Percentiles rank a stretch among this genome's conserved stretches.
These are phyloP conservation scores for Clohesyomyces aquaticus DNA, from an alignment of 495 filamentous ascomycete species.

Conservation along the genomic window DNA sequence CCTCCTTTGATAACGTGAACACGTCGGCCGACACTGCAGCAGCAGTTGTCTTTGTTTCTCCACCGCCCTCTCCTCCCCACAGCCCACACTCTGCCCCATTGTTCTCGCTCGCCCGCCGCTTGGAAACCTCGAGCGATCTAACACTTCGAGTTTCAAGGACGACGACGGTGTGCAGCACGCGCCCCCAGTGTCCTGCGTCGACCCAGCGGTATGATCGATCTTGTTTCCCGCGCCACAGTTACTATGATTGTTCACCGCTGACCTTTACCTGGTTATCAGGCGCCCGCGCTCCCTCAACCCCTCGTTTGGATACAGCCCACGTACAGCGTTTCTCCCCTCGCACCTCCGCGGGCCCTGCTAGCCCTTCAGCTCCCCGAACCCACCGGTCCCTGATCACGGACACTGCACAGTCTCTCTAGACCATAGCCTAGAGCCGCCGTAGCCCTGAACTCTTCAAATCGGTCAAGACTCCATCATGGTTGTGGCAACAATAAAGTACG, in stretches of 20 bases:
- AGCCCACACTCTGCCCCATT: slow-evolving; percentile 17
- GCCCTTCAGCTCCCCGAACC: background rate
- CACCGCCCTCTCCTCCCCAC: background rate
- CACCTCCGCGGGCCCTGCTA: background rate
- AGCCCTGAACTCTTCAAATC: background rate
- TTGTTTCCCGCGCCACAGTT: slow-evolving; percentile 9
- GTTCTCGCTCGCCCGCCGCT: slow-evolving; percentile 27
- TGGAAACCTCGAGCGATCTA: slow-evolving; percentile 36
- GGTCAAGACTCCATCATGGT: slow-evolving; percentile 28
- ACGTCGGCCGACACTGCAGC: slow-evolving; percentile 19
- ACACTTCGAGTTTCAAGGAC: slow-evolving; percentile 40
- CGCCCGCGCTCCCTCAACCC: slow-evolving; percentile 28
- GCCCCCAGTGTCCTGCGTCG: slow-evolving; percentile 27
- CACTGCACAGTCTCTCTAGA: too few relatives aligned
- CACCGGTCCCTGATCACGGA: too few relatives aligned
- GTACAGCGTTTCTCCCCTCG: slow-evolving; percentile 6
- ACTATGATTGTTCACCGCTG: slow-evolving; percentile 17
- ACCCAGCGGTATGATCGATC: slow-evolving; percentile 34
- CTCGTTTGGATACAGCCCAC: slow-evolving; percentile 38
- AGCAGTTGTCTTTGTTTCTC: slow-evolving; percentile 18
- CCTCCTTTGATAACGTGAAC: slow-evolving; percentile 12
- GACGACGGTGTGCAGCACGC: slow-evolving; percentile 32
- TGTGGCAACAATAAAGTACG: slow-evolving; percentile 37
- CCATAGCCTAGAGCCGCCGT: too few relatives aligned
- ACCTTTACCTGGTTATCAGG: slow-evolving; percentile 27